These are phyloP conservation scores for Pythium rhizo-oryzae DNA, from an alignment of 352 stramenopile species.

Conservation along the genomic window DNA sequence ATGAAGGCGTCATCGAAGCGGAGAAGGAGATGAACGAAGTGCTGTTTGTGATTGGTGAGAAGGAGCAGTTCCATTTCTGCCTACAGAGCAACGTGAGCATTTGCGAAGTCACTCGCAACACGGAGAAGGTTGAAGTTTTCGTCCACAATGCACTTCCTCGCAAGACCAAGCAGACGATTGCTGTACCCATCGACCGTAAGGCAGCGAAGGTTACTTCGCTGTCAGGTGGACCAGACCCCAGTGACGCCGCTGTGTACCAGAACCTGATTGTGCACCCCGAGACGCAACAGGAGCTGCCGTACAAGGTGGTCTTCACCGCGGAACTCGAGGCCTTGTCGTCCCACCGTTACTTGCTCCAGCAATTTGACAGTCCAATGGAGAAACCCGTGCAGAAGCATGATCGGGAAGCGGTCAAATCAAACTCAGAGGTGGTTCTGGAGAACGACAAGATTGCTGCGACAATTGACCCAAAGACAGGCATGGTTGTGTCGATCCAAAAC, in stretches of 20 bases:
- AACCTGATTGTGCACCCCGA: constrained; percentile 56
- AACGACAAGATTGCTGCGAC: constrained; percentile 60
- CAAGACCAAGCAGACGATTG: constrained; percentile 60
- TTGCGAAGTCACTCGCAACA: constrained; percentile 80
- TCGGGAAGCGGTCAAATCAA: not conserved
- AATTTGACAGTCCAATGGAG: constrained; percentile 33
- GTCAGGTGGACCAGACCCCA: constrained; percentile 40
- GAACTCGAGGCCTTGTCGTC: constrained; percentile 59
- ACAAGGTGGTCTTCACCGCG: constrained; percentile 68
- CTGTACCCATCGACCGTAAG: constrained; percentile 57
- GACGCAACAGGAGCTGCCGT: constrained; percentile 51
- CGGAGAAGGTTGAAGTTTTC: constrained; percentile 68
- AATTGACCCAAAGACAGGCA: constrained; percentile 57
- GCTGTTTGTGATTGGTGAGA: constrained; percentile 75
- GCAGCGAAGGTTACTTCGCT: constrained; percentile 43
- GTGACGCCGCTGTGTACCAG: constrained; percentile 49
- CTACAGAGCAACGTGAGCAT: constrained; percentile 90
- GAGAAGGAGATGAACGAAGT: constrained; percentile 74
- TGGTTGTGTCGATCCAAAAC: constrained; percentile 64
- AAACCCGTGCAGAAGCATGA: constrained; percentile 2
- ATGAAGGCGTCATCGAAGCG: constrained; percentile 73
- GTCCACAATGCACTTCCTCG: constrained; percentile 72
- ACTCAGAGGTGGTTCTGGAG: constrained; percentile 45
- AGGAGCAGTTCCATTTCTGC: constrained; percentile 68
- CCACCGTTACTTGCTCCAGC: constrained; percentile 55